Conservation (phyloP, 192 early-diverging fungal species). For the Rhizophagus clarus region DNA sequence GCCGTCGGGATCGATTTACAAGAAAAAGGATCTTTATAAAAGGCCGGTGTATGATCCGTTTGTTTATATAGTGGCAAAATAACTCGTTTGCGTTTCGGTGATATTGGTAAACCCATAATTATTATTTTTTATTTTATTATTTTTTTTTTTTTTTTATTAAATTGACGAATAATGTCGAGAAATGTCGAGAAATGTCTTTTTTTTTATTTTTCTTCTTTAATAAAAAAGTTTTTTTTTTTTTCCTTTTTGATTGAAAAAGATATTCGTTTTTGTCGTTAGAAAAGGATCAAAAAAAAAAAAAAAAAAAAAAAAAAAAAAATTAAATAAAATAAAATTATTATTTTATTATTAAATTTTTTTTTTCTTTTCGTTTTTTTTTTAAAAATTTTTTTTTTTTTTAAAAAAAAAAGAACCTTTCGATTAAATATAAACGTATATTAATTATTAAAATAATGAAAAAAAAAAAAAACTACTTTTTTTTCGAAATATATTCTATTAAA, state of each 20-base stretch:
- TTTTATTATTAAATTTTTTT: too few species aligned
- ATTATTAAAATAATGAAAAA: not conserved
- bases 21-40: slow-evolving; percentile 1
- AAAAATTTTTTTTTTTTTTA: too few species aligned
- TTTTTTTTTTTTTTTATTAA: too few species aligned
- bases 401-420: too few species aligned
- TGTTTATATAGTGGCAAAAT: slow-evolving; percentile 9
- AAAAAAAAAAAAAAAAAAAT: too few species aligned
- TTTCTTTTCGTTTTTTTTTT: too few species aligned
- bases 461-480: not conserved
- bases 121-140: not conserved
- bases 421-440: too few species aligned
- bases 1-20: not conserved
- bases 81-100: not conserved
- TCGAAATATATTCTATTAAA: too few species aligned
- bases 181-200: too few species aligned
- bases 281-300: not conserved
- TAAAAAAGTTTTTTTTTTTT: not conserved
- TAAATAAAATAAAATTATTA: too few species aligned
- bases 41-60: slow-evolving; percentile 14
- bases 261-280: not conserved
- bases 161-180: too few species aligned
- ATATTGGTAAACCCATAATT: not conserved
- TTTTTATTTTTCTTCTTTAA: too few species aligned
- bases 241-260: not conserved